Evolutionary conservation across 805 yeast species (phyloP).

Genomic region (Monosporozyma siamensis): DNA sequence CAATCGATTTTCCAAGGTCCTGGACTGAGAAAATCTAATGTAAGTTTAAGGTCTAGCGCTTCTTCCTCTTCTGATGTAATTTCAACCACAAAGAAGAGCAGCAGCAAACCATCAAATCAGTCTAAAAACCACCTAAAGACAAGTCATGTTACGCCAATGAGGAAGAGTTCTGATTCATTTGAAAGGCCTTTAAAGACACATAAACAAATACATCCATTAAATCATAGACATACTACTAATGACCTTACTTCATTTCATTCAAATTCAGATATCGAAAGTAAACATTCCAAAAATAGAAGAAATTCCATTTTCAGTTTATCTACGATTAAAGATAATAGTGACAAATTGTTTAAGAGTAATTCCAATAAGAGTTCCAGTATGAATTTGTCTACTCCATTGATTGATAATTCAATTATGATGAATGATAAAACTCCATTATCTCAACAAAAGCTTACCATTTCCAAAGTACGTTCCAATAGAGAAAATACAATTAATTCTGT

Average conservation of each 20-base stretch:
- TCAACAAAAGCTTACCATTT: not conserved
- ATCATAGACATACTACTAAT: not conserved
- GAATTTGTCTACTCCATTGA: not conserved
- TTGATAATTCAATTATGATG: not conserved
- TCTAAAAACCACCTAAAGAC: not conserved
- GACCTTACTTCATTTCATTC: slow-evolving; percentile 11
- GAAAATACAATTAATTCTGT: not conserved
- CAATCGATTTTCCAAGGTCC: slow-evolving; percentile 13
- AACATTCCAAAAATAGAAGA: slow-evolving; percentile 6
- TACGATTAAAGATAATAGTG: slow-evolving; percentile 4
- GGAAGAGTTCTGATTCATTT: slow-evolving; percentile 5
- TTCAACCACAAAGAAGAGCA: not conserved
- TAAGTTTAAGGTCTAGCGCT: slow-evolving; percentile 1
- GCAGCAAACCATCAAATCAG: not conserved
- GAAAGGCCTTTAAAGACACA: slow-evolving; percentile 1
- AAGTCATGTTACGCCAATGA: not conserved
- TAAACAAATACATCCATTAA: slow-evolving; percentile 1
- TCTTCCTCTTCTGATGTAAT: not conserved
- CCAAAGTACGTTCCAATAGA: not conserved
- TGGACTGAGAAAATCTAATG: slow-evolving; percentile 6
- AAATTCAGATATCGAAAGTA: slow-evolving; percentile 10
- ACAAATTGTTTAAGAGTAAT: slow-evolving; percentile 11
- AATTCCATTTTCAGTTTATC: slow-evolving; percentile 6
- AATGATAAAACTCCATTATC: not conserved
- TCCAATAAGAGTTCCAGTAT: slow-evolving; percentile 6